phyloP scores from a whole-genome alignment of 106 monocot genomes.

The Hemerocallis citrina region DNA sequence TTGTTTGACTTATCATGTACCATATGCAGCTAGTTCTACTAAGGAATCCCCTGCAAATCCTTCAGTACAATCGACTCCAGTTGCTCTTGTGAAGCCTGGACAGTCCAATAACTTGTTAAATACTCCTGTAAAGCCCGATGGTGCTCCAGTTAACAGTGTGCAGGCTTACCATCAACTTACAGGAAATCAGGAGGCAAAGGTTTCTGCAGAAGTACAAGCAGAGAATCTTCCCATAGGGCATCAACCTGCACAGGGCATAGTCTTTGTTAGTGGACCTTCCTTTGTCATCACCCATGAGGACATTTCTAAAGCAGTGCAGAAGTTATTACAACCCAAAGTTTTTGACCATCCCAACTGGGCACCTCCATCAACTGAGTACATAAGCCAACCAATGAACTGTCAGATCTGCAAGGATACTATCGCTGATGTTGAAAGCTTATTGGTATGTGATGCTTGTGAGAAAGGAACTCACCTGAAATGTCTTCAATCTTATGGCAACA shows the following conservation, averaged over 20 bases:
- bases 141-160: slow-evolving; percentile 9
- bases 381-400: slow-evolving; percentile 46
- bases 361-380: slow-evolving; percentile 74
- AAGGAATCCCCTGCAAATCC: slow-evolving; percentile 17
- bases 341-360: slow-evolving; percentile 50
- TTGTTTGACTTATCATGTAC: background rate
- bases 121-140: slow-evolving; percentile 12
- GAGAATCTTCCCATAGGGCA: slow-evolving; percentile 30
- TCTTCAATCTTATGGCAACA: slow-evolving; percentile 51
- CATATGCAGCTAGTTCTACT: slow-evolving; percentile 15
- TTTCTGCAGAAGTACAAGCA: slow-evolving; percentile 19
- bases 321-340: slow-evolving; percentile 44
- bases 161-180: slow-evolving; percentile 17
- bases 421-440: slow-evolving; percentile 65
- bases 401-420: slow-evolving; percentile 68
- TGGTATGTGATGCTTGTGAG: slow-evolving; percentile 95
- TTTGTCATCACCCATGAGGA: slow-evolving; percentile 44
- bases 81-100: slow-evolving; percentile 7
- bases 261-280: slow-evolving; percentile 25
- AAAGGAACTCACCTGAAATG: slow-evolving; percentile 89
- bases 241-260: slow-evolving; percentile 32
- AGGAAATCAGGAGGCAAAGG: slow-evolving; percentile 25
- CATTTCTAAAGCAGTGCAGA: slow-evolving; percentile 66
- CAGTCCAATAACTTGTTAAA: slow-evolving; percentile 24
- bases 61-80: slow-evolving; percentile 25